Evolutionary conservation across 768 basidiomycete genomes (phyloP).

Genomic region (Austroboletus festivus): DNA sequence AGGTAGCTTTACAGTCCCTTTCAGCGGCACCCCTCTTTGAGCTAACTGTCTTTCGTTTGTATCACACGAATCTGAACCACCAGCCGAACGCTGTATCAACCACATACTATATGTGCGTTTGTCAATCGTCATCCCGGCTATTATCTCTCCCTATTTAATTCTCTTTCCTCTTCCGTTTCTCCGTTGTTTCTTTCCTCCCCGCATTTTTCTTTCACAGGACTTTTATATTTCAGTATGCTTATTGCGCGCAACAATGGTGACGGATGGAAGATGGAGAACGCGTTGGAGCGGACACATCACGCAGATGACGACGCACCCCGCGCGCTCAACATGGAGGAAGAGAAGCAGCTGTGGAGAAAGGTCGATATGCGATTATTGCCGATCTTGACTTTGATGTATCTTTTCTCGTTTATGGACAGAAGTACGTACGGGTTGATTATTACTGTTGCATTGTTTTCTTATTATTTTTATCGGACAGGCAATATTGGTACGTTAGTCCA

Average conservation of each 20-base stretch:
- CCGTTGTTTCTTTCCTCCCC: neutral
- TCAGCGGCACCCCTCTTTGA: too few relatives aligned
- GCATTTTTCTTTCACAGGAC: neutral
- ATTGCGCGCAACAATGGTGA: neutral
- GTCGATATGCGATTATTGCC: conserved; percentile 58
- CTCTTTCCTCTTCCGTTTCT: too few relatives aligned
- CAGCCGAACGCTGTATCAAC: too few relatives aligned
- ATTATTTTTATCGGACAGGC: conserved; percentile 30
- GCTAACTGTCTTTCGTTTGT: too few relatives aligned
- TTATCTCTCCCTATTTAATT: too few relatives aligned
- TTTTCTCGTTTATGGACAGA: conserved; percentile 64
- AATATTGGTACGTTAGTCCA: conserved; percentile 45
- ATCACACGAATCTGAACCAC: too few relatives aligned
- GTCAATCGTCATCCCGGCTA: too few relatives aligned
- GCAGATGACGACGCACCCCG: neutral
- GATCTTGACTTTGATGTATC: conserved; percentile 56
- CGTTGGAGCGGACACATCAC: neutral
- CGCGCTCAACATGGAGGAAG: conserved; percentile 35
- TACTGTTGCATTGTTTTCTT: neutral
- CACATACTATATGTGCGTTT: too few relatives aligned
- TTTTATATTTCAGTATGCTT: neutral
- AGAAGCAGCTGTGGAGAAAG: conserved; percentile 55
- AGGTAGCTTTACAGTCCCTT: too few relatives aligned
- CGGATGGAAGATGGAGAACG: neutral
- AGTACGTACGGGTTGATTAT: too few relatives aligned